phyloP scores from a whole-genome alignment of 2,329 filamentous ascomycete genomes.

The Lecanosticta acicola region DNA sequence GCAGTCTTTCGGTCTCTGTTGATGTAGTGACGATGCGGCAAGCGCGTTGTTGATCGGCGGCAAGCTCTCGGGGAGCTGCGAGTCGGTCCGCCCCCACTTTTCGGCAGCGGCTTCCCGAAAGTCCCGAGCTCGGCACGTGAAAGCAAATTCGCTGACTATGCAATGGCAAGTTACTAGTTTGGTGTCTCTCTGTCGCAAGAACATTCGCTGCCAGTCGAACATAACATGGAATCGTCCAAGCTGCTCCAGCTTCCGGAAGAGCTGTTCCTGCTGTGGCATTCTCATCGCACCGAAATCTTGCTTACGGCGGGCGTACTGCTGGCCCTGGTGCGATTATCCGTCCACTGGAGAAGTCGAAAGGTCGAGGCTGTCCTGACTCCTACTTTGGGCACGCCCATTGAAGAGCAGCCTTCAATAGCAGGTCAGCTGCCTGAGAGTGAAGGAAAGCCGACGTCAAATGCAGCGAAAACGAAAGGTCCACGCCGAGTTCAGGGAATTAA shows the following conservation, averaged over 20 bases:
- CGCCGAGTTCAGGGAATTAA: slow-evolving; percentile 29
- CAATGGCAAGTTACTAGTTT: too few relatives aligned
- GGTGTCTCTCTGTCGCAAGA: neutral
- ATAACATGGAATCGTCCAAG: slow-evolving; percentile 12
- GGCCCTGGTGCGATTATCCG: slow-evolving; percentile 23
- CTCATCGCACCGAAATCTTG: slow-evolving; percentile 27
- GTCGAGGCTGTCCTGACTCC: slow-evolving; percentile 21
- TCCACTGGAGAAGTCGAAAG: slow-evolving; percentile 23
- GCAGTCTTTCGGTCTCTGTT: too few relatives aligned
- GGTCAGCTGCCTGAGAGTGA: neutral
- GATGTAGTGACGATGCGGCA: neutral
- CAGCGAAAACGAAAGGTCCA: slow-evolving; percentile 19
- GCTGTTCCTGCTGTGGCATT: slow-evolving; percentile 31
- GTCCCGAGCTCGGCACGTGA: too few relatives aligned
- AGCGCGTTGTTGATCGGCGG: neutral
- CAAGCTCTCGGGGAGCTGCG: neutral
- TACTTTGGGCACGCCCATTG: slow-evolving; percentile 18
- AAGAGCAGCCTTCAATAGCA: slow-evolving; percentile 14
- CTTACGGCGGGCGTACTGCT: slow-evolving; percentile 28
- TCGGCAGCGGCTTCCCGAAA: too few relatives aligned
- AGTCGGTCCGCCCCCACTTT: neutral
- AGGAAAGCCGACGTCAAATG: neutral
- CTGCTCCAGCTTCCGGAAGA: slow-evolving; percentile 24
- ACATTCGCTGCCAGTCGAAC: neutral
- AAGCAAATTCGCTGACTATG: neutral